Evolutionary conservation across 768 basidiomycete genomes (phyloP), one percentile per base, ranked within the genome.

Genomic region (Clathrus columnatus): DNA sequence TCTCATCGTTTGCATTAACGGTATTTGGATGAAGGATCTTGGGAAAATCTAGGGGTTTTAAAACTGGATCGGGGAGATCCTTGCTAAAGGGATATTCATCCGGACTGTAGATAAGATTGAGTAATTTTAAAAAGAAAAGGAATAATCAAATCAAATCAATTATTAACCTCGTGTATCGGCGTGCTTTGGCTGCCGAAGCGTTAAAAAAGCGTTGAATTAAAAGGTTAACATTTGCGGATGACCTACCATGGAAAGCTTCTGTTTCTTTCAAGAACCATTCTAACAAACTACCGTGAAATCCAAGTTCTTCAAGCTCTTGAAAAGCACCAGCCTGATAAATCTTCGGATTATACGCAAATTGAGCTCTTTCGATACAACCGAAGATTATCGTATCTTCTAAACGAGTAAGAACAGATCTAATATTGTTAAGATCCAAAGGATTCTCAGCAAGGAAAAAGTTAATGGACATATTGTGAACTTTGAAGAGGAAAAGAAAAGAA

Each of bases 381-480:
- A 99, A 99, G 69, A 98, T 98, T 74, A 99, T 98, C 20, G 95
- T 99, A 63, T 99, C 96, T 67, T 99, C 96, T 21, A 99, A 81
- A 24, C 96, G 81, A 59, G 78, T 83, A 16, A 99, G 75, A 47
- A 93, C 87, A 20, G 83, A 82, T 55, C 96, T 77, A 63, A 99
- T 98, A 58, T 82, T 77, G 47, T 92, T 87, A n/a, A 95, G 74
- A 18, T 86, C 88, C 14, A 97, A 78, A 1, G 93, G 90, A 66
- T 94, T 85, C 27, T 72, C 67, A 32, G 76, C 76, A 59, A 81
- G 73, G 69, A 81, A 80, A 60, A 86, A 88, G 65, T 91, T 93
- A 57, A 66, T 66, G 55, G 65, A 69, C 65, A 72, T 59, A 67
- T n/a, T n/a, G n/a, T n/a, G n/a, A n/a, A 18, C 50, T 20, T 14